Conservation (phyloP, 805 yeast genomes). For the Candida boleticola region DNA sequence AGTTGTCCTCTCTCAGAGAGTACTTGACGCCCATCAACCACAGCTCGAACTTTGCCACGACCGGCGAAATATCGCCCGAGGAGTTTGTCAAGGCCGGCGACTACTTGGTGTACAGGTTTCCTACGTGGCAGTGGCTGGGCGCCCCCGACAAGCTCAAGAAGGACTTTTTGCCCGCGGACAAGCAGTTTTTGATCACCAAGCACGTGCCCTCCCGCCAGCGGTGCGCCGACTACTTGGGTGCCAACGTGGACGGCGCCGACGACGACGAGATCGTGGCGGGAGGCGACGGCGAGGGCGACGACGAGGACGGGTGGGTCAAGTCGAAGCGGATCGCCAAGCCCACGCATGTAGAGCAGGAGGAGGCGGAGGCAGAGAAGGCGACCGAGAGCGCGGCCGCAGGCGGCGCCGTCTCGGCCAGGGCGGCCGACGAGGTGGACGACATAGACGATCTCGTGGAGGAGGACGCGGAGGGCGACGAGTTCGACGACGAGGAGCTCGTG, state of each 20-base stretch:
- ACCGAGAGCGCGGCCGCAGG: slow-evolving; percentile 21
- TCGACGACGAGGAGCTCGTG: slow-evolving; percentile 25
- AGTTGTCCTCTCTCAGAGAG: slow-evolving; percentile 81
- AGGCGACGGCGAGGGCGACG: slow-evolving; percentile 24
- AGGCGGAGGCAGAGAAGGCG: neutral
- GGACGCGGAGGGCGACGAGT: slow-evolving; percentile 38
- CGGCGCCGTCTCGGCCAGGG: neutral
- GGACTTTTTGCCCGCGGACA: slow-evolving; percentile 79
- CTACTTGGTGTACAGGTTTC: slow-evolving; percentile 84
- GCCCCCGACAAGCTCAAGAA: slow-evolving; percentile 39
- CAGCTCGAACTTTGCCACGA: slow-evolving; percentile 75
- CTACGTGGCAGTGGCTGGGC: slow-evolving; percentile 89
- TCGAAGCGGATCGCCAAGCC: slow-evolving; percentile 11
- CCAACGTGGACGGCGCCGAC: slow-evolving; percentile 36
- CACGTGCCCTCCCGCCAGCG: slow-evolving; percentile 86
- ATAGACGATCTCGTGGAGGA: slow-evolving; percentile 48
- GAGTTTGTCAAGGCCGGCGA: slow-evolving; percentile 96
- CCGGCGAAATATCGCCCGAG: slow-evolving; percentile 94
- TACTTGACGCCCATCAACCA: slow-evolving; percentile 89
- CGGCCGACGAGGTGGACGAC: slow-evolving; percentile 32
- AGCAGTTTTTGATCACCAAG: slow-evolving; percentile 82
- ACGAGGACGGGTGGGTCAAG: slow-evolving; percentile 62
- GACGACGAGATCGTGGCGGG: slow-evolving; percentile 19
- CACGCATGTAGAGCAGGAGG: neutral
- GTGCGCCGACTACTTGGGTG: slow-evolving; percentile 54